A percentile compares a stretch with the other conserved stretches of the same genome.
Evolutionary conservation across 2,329 filamentous ascomycete genomes (phyloP).

Genomic region (Alternaria conjuncta): DNA sequence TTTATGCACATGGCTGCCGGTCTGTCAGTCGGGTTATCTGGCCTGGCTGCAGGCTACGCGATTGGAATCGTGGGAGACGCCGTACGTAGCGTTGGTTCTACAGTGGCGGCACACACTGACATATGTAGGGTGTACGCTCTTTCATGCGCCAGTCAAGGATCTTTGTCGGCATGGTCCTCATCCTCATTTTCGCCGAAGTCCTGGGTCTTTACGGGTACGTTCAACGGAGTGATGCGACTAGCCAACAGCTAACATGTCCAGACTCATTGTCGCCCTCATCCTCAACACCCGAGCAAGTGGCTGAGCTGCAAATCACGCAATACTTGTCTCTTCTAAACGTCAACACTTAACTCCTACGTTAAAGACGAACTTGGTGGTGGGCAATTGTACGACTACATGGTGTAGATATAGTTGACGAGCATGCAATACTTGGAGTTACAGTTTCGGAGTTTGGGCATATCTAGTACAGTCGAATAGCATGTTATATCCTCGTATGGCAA

Average conservation of each 20-base stretch:
- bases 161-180: slow-evolving; percentile 98
- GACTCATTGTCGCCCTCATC: slow-evolving; percentile 90
- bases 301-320: slow-evolving; percentile 26
- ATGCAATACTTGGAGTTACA: slow-evolving; percentile 21
- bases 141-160: slow-evolving; percentile 97
- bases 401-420: slow-evolving; percentile 28
- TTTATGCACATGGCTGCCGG: slow-evolving; percentile 95
- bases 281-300: slow-evolving; percentile 85
- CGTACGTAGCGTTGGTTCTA: slow-evolving; percentile 54
- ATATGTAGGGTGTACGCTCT: slow-evolving; percentile 73
- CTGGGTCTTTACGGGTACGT: slow-evolving; percentile 92
- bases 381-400: slow-evolving; percentile 39
- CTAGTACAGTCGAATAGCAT: background rate
- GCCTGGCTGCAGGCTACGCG: slow-evolving; percentile 59
- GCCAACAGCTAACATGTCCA: slow-evolving; percentile 47
- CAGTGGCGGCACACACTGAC: slow-evolving; percentile 23
- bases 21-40: slow-evolving; percentile 69
- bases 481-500: background rate
- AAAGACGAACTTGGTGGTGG: background rate
- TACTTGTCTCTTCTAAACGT: background rate
- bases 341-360: background rate
- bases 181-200: slow-evolving; percentile 98
- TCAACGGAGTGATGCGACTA: background rate
- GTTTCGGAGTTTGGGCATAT: slow-evolving; percentile 25
- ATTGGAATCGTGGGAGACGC: slow-evolving; percentile 96